Evolutionary conservation across 1,284 basidiomycete genomes (phyloP).

Genomic region (Cutaneotrichosporon arboriforme): DNA sequence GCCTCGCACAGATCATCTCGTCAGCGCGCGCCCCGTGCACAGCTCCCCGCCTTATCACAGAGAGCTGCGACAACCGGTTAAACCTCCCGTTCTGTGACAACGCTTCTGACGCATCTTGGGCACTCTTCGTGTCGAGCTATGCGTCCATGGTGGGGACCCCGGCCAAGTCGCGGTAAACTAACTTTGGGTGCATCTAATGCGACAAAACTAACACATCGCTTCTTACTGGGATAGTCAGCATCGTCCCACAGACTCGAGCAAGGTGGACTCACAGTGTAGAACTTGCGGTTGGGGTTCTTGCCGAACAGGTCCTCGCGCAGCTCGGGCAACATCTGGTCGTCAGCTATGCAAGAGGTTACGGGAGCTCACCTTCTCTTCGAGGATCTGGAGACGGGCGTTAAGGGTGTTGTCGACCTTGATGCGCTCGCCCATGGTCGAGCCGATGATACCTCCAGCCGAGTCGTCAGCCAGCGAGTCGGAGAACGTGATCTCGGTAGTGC

Average conservation of each 20-base stretch:
- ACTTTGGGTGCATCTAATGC: slow-evolving; percentile 13
- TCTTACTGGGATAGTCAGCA: slow-evolving; percentile 8
- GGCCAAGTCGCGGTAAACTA: no score
- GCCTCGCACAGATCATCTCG: no score
- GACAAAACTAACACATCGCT: neutral
- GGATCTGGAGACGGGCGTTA: slow-evolving; percentile 74
- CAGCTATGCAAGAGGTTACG: neutral
- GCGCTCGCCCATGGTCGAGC: slow-evolving; percentile 63
- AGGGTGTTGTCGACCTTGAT: slow-evolving; percentile 89
- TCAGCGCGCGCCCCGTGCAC: no score
- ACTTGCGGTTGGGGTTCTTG: slow-evolving; percentile 76
- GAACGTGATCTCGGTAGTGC: slow-evolving; percentile 59
- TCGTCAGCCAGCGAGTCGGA: slow-evolving; percentile 66
- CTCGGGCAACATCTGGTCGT: slow-evolving; percentile 79
- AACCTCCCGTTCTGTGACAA: no score
- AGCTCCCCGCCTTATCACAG: no score
- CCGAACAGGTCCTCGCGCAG: slow-evolving; percentile 81
- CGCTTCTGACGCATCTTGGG: no score
- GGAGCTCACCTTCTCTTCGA: slow-evolving; percentile 73
- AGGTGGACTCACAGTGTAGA: slow-evolving; percentile 59
- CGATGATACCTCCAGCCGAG: slow-evolving; percentile 75
- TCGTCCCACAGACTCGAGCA: neutral
- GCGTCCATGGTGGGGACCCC: no score
- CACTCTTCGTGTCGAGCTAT: no score
- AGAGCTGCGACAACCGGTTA: no score